Conservation (phyloP, 768 basidiomycete species). For the Serendipita sp. region DNA sequence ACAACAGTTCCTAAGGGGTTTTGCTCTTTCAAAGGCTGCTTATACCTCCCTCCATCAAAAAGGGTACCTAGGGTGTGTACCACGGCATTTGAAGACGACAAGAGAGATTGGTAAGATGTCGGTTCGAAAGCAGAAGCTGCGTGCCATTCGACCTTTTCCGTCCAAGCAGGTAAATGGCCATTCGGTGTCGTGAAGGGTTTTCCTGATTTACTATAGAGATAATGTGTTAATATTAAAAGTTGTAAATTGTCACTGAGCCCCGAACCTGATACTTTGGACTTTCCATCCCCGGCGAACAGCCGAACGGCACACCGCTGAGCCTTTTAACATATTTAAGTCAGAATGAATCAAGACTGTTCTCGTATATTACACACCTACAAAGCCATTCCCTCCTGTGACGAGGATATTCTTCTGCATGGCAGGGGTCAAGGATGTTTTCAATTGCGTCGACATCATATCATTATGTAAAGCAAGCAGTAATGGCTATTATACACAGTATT, state of each 20-base stretch:
- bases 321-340: constrained; percentile 24
- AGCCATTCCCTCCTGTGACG: constrained; percentile 98
- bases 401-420: constrained; percentile 43
- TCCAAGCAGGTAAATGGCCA: constrained; percentile 82
- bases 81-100: constrained; percentile 53
- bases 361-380: constrained; percentile 47
- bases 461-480: background rate
- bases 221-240: background rate
- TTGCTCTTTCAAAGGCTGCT: constrained; percentile 47
- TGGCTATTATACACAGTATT: background rate
- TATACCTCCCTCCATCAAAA: constrained; percentile 68
- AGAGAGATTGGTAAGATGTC: constrained; percentile 47
- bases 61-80: constrained; percentile 91
- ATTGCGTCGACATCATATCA: background rate
- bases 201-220: constrained; percentile 33
- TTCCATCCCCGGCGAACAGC: constrained; percentile 70
- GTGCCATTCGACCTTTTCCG: constrained; percentile 71
- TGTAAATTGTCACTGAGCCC: background rate
- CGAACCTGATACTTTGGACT: constrained; percentile 78
- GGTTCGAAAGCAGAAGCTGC: constrained; percentile 69
- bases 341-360: background rate
- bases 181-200: constrained; percentile 72
- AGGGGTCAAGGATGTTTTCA: background rate
- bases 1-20: background rate
- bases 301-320: constrained; percentile 83